A percentile compares a stretch with the other conserved stretches of the same genome.
Conservation (phyloP, 2,329 filamentous ascomycete genomes). For the Dichotomopilus funicola region DNA sequence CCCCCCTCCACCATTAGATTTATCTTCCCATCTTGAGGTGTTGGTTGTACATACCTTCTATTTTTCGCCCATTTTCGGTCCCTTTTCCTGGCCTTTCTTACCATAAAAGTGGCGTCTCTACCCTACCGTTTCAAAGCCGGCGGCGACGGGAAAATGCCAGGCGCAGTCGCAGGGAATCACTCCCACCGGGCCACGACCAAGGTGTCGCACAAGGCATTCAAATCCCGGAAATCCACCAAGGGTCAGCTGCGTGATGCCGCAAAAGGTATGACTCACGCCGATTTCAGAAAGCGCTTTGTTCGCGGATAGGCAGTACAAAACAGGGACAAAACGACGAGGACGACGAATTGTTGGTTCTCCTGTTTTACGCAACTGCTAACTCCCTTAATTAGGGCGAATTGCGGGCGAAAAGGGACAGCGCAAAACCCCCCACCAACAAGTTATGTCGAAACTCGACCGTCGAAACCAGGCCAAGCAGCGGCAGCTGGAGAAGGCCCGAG, state of each 20-base stretch:
- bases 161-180: conserved; percentile 57
- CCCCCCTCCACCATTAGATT: conserved; percentile 9
- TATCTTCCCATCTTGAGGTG: not conserved
- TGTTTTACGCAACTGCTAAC: not conserved
- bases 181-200: conserved; percentile 94
- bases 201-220: conserved; percentile 80
- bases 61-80: not conserved
- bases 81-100: not conserved
- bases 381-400: conserved; percentile 59
- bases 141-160: conserved; percentile 67
- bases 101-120: conserved; percentile 55
- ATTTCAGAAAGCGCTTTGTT: not conserved
- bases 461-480: conserved; percentile 92
- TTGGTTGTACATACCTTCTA: not conserved
- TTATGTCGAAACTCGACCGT: conserved; percentile 95
- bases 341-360: too few species aligned
- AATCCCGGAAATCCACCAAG: conserved; percentile 86
- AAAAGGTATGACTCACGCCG: conserved; percentile 56
- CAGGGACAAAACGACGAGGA: too few species aligned
- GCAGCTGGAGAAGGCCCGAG: conserved; percentile 74
- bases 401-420: conserved; percentile 65
- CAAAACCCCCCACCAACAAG: conserved; percentile 88
- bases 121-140: conserved; percentile 87
- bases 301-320: not conserved
- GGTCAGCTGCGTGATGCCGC: conserved; percentile 74